These are phyloP conservation scores for Nothomitra cinnamomea DNA, from an alignment of 2,329 filamentous ascomycete species.

Conservation along the genomic window DNA sequence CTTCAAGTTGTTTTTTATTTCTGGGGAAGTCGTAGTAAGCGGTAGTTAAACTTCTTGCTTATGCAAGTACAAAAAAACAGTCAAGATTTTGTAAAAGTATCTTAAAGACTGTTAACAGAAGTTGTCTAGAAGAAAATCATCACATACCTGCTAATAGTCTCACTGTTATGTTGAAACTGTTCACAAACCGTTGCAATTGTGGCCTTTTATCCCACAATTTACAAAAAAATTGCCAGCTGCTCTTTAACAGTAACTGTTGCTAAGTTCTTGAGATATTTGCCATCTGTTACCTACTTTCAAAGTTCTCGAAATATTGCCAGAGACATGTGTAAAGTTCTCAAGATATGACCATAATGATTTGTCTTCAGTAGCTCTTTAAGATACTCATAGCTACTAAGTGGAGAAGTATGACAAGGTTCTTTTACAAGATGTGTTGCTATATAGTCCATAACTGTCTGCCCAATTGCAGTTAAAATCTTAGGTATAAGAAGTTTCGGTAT, in stretches of 20 bases:
- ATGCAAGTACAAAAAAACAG: background rate
- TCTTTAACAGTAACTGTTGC: slow-evolving; percentile 1
- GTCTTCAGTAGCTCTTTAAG: no score
- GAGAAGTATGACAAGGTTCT: no score
- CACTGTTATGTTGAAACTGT: slow-evolving; percentile 2
- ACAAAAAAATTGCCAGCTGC: slow-evolving; percentile 5
- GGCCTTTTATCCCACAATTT: background rate
- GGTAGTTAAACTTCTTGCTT: background rate
- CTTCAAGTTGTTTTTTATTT: background rate
- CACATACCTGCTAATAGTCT: slow-evolving; percentile 3
- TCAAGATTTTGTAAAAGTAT: slow-evolving; percentile 2
- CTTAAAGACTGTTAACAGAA: background rate
- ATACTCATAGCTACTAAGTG: no score
- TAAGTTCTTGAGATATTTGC: background rate
- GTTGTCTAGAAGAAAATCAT: background rate
- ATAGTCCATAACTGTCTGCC: no score
- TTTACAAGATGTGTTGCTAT: no score
- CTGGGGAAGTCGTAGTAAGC: background rate
- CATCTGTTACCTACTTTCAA: background rate
- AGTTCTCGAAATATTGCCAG: background rate
- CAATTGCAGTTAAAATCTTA: no score
- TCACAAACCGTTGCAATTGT: background rate
- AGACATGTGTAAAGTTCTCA: no score
- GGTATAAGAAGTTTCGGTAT: no score
- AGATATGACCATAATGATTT: no score